These are phyloP conservation scores for Pelargonium australe DNA, from an alignment of 441 rosid genomes.

Conservation along the genomic window DNA sequence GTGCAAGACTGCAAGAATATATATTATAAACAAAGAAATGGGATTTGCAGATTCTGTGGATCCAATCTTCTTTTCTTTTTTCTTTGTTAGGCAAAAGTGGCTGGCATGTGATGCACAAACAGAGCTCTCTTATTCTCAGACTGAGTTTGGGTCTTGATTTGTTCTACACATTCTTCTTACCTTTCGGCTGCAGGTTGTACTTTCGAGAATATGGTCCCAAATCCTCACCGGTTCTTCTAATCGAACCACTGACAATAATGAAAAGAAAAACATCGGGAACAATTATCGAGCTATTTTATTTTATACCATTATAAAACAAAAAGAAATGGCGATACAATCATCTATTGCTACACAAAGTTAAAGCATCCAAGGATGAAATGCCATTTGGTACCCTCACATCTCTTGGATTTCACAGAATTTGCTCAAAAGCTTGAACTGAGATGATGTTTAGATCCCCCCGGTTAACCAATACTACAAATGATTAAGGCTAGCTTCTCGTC, in stretches of 20 bases:
- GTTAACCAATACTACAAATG: neutral
- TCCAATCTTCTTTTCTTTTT: no score
- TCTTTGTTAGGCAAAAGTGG: no score
- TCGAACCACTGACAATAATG: no score
- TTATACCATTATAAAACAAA: neutral
- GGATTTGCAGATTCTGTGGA: no score
- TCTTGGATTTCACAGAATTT: neutral
- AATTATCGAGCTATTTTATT: neutral
- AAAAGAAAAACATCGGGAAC: neutral
- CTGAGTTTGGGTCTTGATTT: no score
- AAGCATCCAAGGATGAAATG: no score
- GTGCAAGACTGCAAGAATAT: no score
- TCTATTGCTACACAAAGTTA: neutral
- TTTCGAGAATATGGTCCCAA: no score
- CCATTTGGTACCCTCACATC: neutral
- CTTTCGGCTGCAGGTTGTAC: neutral
- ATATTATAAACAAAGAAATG: no score
- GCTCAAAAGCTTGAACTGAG: neutral
- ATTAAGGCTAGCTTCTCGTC: neutral
- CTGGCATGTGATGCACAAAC: no score
- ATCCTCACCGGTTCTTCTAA: no score
- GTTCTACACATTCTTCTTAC: neutral
- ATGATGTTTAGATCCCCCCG: neutral
- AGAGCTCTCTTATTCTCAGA: no score
- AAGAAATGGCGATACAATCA: neutral